Base-by-base conservation (phyloP, 768 basidiomycete species). In the Collybiopsis luxurians region DNA sequence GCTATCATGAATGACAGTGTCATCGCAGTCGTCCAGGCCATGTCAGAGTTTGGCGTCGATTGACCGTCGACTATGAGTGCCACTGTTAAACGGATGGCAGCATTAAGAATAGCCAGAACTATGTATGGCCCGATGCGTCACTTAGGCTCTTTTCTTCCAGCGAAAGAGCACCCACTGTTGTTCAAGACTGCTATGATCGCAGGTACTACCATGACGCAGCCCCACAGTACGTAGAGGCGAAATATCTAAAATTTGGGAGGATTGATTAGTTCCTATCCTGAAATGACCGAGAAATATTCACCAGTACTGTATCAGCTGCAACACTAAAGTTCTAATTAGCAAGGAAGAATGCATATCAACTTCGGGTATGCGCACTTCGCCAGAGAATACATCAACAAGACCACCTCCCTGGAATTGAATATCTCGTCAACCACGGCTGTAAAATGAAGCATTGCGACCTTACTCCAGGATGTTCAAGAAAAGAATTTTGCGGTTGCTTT, bases 381-480 rank as follows among this genome's bases (percentile, higher is more conserved):
- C 15, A 30, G n/a, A 7, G 30, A 9, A 50, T 50, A 50, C 28
- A 50, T 38, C 15, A 50, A n/a, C 17, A 50, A 23, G 21, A 34
- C n/a, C 2, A 50, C 2, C 30, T 21, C 49, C 23, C 49, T 50
- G 30, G n/a, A 44, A 44, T 34, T 13, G 31, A 13, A 13, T 6
- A 34, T 6, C 31, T 13, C 5, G 31, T 34, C 31, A 34, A 34
- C 5, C 13, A 34, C 5, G 31, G 13, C 6, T 6, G 31, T 13
- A 19, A 9, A n/a, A 44, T n/a, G n/a, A n/a, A n/a, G n/a, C n/a
- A n/a, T n/a, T n/a, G n/a, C n/a, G n/a, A n/a, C n/a, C 49, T 36
- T 23, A 50, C 49, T 50, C 49, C n/a, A 50, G 31, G n/a, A 34
- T 50, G 23, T 50, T 50, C 30, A 50, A 50, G 6, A 50, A 11